Base-by-base conservation (phyloP, 345 rosid species). In the Citrus glauca region DNA sequence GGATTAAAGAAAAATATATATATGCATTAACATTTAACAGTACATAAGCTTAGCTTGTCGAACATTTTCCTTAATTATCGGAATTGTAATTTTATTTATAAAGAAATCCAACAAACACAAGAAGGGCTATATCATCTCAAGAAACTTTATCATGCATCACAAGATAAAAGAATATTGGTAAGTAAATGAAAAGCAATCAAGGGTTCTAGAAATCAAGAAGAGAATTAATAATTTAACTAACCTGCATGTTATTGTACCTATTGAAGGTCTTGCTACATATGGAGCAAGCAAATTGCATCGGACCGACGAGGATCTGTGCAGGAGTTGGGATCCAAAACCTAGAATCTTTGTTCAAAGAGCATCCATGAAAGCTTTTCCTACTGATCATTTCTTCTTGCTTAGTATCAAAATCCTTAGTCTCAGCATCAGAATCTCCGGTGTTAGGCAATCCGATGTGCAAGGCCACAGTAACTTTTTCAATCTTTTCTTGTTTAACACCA, bases 191-290 rank as follows among this genome's bases (percentile, higher is more conserved):
- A 59, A 61, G 6, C 7, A 55, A 19, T 24, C 17, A 50, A 37
- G 24, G 25, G 22, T 14, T 48, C 20, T 9, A 45, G n/a, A 64
- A 53, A 48, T 50, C 37, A 37, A 33, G 66, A 37, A 73, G 9
- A 37, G 32, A 65, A 20, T 69, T 63, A 59, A 59, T 17, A 56
- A 68, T n/a, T 16, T 6, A 27, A 67, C 84, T 82, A n/a, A 92
- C 97, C 97, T 92, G 97, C 94, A 92, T 92, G 86, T 90, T 92
- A 77, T 92, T 92, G 91, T 89, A 92, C 87, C 97, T 89, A 87
- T 92, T 90, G 90, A 92, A 92, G 82, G 93, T 92, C 80, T 92
- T 92, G 86, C 75, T 87, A 75, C 97, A 90, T 7, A 92, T 89
- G 78, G 90, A 85, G 73, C 97, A 90, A 75, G 94, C 82, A 81